Base-by-base conservation (phyloP, 2,329 filamentous ascomycete species). In the Orbilia ellipsospora region DNA sequence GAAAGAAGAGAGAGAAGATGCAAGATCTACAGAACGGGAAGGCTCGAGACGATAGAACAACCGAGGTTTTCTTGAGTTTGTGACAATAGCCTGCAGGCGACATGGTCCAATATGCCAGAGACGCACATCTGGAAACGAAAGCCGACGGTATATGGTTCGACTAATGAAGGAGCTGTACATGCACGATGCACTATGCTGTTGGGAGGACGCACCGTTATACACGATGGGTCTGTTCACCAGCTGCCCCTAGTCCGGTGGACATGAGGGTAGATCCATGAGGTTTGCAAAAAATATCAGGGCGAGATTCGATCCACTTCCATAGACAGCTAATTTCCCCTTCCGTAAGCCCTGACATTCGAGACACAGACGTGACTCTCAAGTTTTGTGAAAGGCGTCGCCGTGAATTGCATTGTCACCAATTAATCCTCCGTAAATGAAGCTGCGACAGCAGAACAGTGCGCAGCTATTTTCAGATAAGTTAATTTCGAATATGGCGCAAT, bases 391-490 rank as follows among this genome's bases (percentile, higher is more conserved):
- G 31, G 31, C 31, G 31, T 36, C 8, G 31, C 10, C 10, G 44
- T 42, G 18, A 51, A 20, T 40, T 67, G 20, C 52, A 48, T 56
- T 59, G 42, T 74, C 69, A 57, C 50, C 31, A 36, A 36, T 36
- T 36, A 36, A 57, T 63, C 7, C 44, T 18, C 31, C 44, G 36
- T 55, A 62, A 48, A 36, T 70, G 56, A 50, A 57, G 62, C 63
- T 60, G 70, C 70, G 48, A 75, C 64, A 60, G 40, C 59, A 54
- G 72, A 69, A 75, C 72, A 75, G 72, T 60, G 72, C 72, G 72
- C 59, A 75, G 64, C 69, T 75, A 75, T 69, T 75, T 75, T 64
- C 72, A 75, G 72, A 75, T 63, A 75, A 69, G 59, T 63, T 48
- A 52, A 70, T 70, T 68, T 63, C 56, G 56, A 42, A 63, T 56